Percentiles rank a stretch among this genome's conserved stretches.
Conservation (phyloP, 75 land plant species). For the Azolla pinnata region DNA sequence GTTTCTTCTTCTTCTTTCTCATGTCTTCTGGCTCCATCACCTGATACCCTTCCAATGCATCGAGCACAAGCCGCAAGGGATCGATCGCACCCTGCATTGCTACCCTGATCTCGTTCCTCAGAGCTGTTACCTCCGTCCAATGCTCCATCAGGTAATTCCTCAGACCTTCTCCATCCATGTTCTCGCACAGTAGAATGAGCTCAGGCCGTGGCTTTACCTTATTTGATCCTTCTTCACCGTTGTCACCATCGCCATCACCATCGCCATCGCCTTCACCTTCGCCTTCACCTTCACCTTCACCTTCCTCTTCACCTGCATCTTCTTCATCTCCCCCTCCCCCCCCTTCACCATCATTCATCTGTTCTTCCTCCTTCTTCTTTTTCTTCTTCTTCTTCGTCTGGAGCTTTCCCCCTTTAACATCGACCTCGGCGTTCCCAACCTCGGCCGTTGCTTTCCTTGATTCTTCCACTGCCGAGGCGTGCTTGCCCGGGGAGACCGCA, state of each 20-base stretch:
- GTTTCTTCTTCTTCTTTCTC: too few species aligned
- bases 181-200: constrained; percentile 48
- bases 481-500: constrained; percentile 16
- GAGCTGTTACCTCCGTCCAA: constrained; percentile 34
- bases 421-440: too few species aligned
- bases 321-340: constrained; percentile 13
- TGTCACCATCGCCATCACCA: constrained; percentile 30
- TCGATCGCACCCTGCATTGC: constrained; percentile 59
- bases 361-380: too few species aligned
- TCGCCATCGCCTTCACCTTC: background rate
- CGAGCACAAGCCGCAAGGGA: constrained; percentile 63
- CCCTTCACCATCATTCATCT: too few species aligned
- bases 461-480: constrained; percentile 1
- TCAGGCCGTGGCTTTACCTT: constrained; percentile 51
- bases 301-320: constrained; percentile 11
- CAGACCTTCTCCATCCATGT: constrained; percentile 72
- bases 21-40: constrained; percentile 21
- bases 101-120: constrained; percentile 50
- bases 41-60: constrained; percentile 59
- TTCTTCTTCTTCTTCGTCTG: too few species aligned
- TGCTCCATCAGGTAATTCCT: constrained; percentile 48
- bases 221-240: constrained; percentile 11
- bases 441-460: constrained; percentile 20
- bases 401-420: too few species aligned
- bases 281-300: background rate